Base-by-base conservation (phyloP, 768 basidiomycete species). In the Mycena epipterygia region DNA sequence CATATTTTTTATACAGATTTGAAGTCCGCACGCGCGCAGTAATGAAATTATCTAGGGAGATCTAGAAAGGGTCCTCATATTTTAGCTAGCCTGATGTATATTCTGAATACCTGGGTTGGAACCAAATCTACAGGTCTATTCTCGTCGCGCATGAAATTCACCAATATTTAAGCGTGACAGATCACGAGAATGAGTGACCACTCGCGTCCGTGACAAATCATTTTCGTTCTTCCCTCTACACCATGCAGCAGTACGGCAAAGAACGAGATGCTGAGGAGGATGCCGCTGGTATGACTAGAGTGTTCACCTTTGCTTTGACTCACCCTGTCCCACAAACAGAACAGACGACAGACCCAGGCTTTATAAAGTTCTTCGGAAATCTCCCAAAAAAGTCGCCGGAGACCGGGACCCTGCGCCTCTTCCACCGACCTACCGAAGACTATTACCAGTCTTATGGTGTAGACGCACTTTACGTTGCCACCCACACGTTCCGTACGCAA, bases 371-470 rank as follows among this genome's bases (percentile, higher is more conserved):
- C 81, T 94, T 92, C 76, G 76, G 79, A 12, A 87, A 83, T 48
- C 84, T 95, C 7, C 89, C 89, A 0, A 77, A 83, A 55, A 94
- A 92, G 73, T 90, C 92, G 0, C 92, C 93, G 6, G 90, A 91
- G 63, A 87, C 88, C 11, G 97, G 97, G 25, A 93, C 93, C 9
- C 84, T 99, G 57, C 90, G 98, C 16, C 89, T 99, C 19, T 98
- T 99, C 79, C 90, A 92, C 76, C 91, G 96, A 29, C 80, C 83
- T 32, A 78, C 77, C 3, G 77, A 80, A 46, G 88, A 86, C 75
- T 98, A 88, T 81, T 98, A 95, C 83, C 90, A 91, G n/a, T 92
- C 91, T 1, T 95, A 98, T 76, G 96, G 96, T 0, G 82, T 89
- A 6, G 97, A 98, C 79, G 97, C 97, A 0, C 83, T 89, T n/a